Evolutionary conservation across 805 yeast species (phyloP).

Genomic region (Candida ulmi): DNA sequence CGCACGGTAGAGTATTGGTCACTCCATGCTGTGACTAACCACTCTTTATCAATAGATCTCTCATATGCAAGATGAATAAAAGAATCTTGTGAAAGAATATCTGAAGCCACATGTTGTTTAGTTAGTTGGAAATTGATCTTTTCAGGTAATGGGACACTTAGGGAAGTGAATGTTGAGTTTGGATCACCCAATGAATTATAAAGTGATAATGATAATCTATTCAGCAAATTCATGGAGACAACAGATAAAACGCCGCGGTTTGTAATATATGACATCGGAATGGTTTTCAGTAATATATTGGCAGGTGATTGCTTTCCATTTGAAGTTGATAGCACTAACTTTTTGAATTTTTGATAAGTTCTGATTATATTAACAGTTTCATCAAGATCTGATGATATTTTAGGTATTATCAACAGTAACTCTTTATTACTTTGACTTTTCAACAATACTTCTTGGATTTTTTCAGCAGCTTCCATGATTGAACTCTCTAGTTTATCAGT

Average conservation of each 20-base stretch:
- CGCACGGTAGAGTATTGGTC: constrained; percentile 73
- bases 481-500: constrained; percentile 1
- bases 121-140: constrained; percentile 39
- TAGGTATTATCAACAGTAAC: constrained; percentile 14
- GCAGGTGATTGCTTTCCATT: constrained; percentile 2
- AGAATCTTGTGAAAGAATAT: constrained; percentile 57
- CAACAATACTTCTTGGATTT: constrained; percentile 1
- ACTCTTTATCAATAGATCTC: constrained; percentile 69
- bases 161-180: constrained; percentile 29
- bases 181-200: constrained; percentile 51
- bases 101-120: constrained; percentile 26
- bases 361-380: constrained; percentile 43
- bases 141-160: constrained; percentile 37
- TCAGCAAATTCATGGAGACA: constrained; percentile 28
- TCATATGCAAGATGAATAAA: constrained; percentile 84
- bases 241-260: constrained; percentile 28
- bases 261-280: constrained; percentile 37
- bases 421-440: constrained; percentile 8
- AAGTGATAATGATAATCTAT: constrained; percentile 44
- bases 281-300: constrained; percentile 26
- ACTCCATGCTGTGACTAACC: constrained; percentile 88
- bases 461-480: not conserved
- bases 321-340: constrained; percentile 21
- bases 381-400: constrained; percentile 22
- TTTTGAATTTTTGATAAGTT: constrained; percentile 42